A percentile compares a stretch with the other conserved stretches of the same genome.
Evolutionary conservation across 805 yeast species (phyloP).

Genomic region (Zygosaccharomyces pseudorouxii): DNA sequence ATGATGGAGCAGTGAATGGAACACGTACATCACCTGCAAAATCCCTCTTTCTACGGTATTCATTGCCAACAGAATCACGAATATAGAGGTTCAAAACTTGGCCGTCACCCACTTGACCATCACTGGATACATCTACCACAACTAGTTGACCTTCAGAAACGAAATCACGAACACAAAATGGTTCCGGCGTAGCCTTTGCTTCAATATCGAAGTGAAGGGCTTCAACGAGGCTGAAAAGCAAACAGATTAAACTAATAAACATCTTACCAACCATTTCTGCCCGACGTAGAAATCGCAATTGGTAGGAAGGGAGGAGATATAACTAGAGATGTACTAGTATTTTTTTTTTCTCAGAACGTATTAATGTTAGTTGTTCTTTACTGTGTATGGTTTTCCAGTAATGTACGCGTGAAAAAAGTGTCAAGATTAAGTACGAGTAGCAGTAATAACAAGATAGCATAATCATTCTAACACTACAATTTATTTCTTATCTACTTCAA

Average conservation of each 20-base stretch:
- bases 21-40: slow-evolving; percentile 66
- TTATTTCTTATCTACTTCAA: not conserved
- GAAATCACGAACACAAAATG: slow-evolving; percentile 89
- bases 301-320: not conserved
- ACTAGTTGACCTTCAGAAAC: slow-evolving; percentile 81
- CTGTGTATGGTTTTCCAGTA: not conserved
- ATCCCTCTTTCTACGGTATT: slow-evolving; percentile 71
- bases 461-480: not conserved
- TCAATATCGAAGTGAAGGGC: slow-evolving; percentile 52
- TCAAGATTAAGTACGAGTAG: not conserved
- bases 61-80: slow-evolving; percentile 79
- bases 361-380: slow-evolving; percentile 4
- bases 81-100: slow-evolving; percentile 67
- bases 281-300: not conserved
- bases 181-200: slow-evolving; percentile 44
- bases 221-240: slow-evolving; percentile 9
- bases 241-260: slow-evolving; percentile 2
- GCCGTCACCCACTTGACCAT: slow-evolving; percentile 81
- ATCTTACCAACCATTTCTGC: not conserved
- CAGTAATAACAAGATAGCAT: not conserved
- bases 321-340: not conserved
- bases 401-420: slow-evolving; percentile 1
- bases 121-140: slow-evolving; percentile 71
- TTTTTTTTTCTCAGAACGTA: not conserved
- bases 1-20: slow-evolving; percentile 79